Evolutionary conservation across 495 filamentous ascomycete species (phyloP).

Genomic region (Aspergillus homomorphus): DNA sequence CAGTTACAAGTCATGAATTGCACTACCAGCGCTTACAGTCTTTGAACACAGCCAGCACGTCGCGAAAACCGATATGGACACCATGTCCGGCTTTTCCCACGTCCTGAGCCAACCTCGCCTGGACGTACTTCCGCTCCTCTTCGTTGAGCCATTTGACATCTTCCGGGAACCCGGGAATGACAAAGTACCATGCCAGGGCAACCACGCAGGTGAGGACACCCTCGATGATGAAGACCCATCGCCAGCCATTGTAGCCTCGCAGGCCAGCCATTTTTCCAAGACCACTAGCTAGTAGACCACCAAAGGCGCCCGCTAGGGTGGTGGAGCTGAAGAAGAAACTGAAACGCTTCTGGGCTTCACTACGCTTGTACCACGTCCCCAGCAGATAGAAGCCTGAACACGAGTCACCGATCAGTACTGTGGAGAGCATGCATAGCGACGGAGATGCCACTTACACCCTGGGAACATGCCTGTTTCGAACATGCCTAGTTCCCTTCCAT

Average conservation of each 20-base stretch:
- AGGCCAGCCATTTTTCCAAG: conserved; percentile 73
- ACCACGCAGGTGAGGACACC: conserved; percentile 70
- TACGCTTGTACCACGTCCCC: conserved; percentile 85
- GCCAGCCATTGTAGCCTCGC: conserved; percentile 74
- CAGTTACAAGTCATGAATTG: conserved; percentile 12
- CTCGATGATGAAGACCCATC: conserved; percentile 77
- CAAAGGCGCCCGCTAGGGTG: conserved; percentile 81
- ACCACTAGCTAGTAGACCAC: conserved; percentile 75
- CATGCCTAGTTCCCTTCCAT: conserved; percentile 49
- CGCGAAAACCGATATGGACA: conserved; percentile 56
- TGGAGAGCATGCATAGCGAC: neutral
- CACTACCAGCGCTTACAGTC: conserved; percentile 50
- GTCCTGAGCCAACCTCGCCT: conserved; percentile 70
- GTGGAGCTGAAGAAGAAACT: conserved; percentile 87
- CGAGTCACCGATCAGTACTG: conserved; percentile 10
- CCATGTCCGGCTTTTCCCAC: conserved; percentile 72
- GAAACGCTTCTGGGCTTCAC: conserved; percentile 84
- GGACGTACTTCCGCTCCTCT: conserved; percentile 73
- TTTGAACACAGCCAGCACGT: conserved; percentile 71
- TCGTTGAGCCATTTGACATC: conserved; percentile 59
- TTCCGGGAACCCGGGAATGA: conserved; percentile 73
- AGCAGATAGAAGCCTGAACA: conserved; percentile 69
- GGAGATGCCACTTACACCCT: conserved; percentile 40
- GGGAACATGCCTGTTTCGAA: conserved; percentile 92
- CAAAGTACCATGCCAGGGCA: conserved; percentile 72